Conservation (phyloP, 2,329 filamentous ascomycete species). For the Aquanectria penicillioides region DNA sequence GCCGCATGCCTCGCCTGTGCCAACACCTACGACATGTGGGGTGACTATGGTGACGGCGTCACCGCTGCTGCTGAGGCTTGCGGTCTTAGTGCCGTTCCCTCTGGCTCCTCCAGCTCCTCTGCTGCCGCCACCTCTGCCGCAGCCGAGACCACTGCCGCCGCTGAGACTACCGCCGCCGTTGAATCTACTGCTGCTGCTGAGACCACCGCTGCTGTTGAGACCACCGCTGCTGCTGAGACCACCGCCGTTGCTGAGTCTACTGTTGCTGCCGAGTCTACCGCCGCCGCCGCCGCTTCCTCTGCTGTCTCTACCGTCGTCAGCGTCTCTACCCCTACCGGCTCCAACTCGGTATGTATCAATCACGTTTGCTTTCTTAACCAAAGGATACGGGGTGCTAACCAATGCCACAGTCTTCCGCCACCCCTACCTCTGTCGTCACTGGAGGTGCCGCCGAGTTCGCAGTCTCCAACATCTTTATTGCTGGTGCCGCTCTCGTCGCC, state of each 20-base stretch:
- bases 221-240: constrained; percentile 4
- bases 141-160: constrained; percentile 21
- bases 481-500: constrained; percentile 26
- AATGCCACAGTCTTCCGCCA: constrained; percentile 13
- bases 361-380: no score
- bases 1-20: constrained; percentile 57
- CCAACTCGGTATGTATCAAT: constrained; percentile 23
- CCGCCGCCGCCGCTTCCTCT: constrained; percentile 6
- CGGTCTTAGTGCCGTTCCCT: constrained; percentile 42
- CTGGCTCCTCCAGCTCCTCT: constrained; percentile 21
- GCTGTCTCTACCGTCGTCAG: neutral
- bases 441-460: constrained; percentile 22
- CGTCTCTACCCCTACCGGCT: constrained; percentile 3
- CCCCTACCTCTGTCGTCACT: constrained; percentile 15
- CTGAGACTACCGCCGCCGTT: constrained; percentile 19
- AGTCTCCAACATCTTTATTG: constrained; percentile 17
- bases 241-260: neutral
- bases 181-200: constrained; percentile 3
- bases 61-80: constrained; percentile 49
- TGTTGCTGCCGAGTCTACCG: neutral
- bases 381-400: neutral
- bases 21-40: constrained; percentile 54
- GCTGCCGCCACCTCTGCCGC: constrained; percentile 9
- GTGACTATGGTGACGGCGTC: constrained; percentile 53
- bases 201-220: constrained; percentile 13